These are phyloP conservation scores for Neoarthrinium moseri DNA, from an alignment of 2,329 filamentous ascomycete species.

Conservation along the genomic window DNA sequence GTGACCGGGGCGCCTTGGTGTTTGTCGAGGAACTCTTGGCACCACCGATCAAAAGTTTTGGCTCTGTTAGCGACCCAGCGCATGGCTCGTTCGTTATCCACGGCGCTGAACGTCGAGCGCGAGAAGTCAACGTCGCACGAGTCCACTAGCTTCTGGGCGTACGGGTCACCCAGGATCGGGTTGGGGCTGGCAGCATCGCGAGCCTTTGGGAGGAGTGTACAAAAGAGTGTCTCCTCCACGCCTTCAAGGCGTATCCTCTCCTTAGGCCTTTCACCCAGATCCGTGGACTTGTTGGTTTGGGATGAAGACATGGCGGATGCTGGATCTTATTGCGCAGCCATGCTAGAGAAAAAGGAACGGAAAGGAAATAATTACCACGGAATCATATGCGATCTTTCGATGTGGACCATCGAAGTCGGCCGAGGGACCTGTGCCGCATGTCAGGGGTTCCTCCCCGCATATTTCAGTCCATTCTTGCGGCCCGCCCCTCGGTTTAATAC, in stretches of 20 bases:
- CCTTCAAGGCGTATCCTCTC: conserved; percentile 6
- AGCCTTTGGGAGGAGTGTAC: neutral
- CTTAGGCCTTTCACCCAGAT: too few species aligned
- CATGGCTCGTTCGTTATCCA: conserved; percentile 1
- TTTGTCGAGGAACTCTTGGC: conserved; percentile 1
- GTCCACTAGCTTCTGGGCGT: conserved; percentile 4
- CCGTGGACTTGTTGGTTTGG: too few species aligned
- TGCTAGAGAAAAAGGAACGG: too few species aligned
- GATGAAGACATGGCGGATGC: too few species aligned
- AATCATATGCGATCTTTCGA: too few species aligned
- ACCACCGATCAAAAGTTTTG: conserved; percentile 6
- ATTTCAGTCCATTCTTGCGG: too few species aligned
- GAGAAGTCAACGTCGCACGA: conserved; percentile 4
- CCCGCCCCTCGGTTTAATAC: too few species aligned
- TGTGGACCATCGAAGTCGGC: too few species aligned
- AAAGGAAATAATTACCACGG: too few species aligned
- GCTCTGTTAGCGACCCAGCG: neutral
- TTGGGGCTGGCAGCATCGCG: conserved; percentile 2
- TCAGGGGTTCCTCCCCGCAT: too few species aligned
- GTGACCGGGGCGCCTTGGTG: neutral
- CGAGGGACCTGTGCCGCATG: too few species aligned
- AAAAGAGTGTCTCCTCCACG: conserved; percentile 8
- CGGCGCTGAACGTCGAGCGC: conserved; percentile 4
- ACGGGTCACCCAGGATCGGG: conserved; percentile 8
- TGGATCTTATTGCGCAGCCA: too few species aligned